Base-by-base conservation (phyloP, 208 protist species). In the Lotmaria passim region DNA sequence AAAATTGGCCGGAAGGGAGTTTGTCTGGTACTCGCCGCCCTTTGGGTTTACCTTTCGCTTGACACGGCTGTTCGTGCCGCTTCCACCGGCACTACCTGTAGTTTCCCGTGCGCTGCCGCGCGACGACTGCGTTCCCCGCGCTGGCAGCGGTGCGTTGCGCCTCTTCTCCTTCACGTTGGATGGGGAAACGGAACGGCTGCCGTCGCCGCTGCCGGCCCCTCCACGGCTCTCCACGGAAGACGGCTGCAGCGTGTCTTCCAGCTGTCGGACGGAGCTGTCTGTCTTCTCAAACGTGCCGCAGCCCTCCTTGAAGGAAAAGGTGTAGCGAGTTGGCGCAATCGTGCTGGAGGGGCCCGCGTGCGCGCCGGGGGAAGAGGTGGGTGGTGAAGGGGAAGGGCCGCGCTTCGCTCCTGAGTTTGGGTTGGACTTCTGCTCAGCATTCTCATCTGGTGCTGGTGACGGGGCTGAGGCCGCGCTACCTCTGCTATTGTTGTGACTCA, bases 1-100 rank as follows among this genome's bases (percentile, higher is more conserved):
- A 75, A 89, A 84, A 58, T 90, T 82, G 26, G 73, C 68, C 1
- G 89, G 89, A 10, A 94, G 77, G 11, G 89, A 94, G 31, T 84
- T 85, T 31, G 81, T 85, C 31, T 91, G 78, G 53, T 91, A 81
- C 33, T 63, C 70, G 2, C 55, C 56, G 11, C 52, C 36, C 3
- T 3, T 15, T 1, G 58, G 21, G 41, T 43, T 71, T 50, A 36
- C 33, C 12, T 47, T 63, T 14, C 33, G 60, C 28, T 19, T 52
- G 17, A 24, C 24, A 17, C 51, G 48, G 34, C n/a, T 38, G 55
- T 21, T 41, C 15, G 41, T 12, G n/a, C 52, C 26, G 52, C 31
- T 24, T 28, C 28, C 14, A 31, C 3, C 44, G 21, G 14, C 44
- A 21, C 19, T 48, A 19, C 47, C 52, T 2, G 28, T 4, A 10